These are phyloP conservation scores for Fraxinus platypoda DNA, from an alignment of 305 asterid genomes.

Conservation along the genomic window DNA sequence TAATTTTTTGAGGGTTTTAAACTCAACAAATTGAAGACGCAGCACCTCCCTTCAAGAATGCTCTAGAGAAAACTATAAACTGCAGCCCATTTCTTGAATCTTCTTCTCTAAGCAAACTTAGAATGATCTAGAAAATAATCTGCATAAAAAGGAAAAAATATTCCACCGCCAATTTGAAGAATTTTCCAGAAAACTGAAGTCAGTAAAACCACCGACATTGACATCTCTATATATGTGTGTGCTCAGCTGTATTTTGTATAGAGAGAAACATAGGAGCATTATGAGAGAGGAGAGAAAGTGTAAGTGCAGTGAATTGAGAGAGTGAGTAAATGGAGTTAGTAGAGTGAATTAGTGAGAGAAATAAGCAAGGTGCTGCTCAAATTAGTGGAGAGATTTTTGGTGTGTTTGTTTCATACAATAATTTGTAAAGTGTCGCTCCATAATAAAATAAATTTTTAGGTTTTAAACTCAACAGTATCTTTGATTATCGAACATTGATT, in stretches of 20 bases:
- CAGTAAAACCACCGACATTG: neutral
- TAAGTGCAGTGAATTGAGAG: neutral
- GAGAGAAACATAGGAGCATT: neutral
- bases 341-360: neutral
- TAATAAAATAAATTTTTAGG: neutral
- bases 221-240: neutral
- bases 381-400: neutral
- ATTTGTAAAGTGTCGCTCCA: neutral
- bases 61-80: neutral
- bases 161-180: neutral
- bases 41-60: neutral
- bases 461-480: neutral
- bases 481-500: neutral
- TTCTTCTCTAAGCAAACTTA: neutral
- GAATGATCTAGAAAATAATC: neutral
- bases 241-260: neutral
- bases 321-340: neutral
- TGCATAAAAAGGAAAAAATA: neutral
- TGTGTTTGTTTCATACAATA: neutral
- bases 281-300: neutral
- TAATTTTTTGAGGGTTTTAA: neutral
- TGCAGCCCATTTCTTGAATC: neutral
- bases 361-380: neutral
- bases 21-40: neutral
- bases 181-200: neutral